A percentile compares a stretch with the other conserved stretches of the same genome.
phyloP scores from a whole-genome alignment of 163 green algal genomes.

The Chlamydomonas reinhardtii region DNA sequence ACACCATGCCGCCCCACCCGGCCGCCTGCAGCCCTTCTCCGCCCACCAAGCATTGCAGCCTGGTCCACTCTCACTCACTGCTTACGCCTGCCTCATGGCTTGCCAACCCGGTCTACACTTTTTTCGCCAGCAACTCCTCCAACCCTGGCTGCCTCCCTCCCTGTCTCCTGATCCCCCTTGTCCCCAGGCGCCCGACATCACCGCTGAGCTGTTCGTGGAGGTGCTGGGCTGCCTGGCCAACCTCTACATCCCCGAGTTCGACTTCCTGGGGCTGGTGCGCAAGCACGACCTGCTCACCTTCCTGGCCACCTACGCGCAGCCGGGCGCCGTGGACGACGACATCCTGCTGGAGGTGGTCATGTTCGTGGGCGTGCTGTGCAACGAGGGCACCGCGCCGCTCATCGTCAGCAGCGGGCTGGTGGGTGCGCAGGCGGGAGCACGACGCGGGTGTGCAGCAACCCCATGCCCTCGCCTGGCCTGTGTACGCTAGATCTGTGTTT shows the following conservation, averaged over 20 bases:
- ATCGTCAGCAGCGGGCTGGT: slow-evolving; percentile 74
- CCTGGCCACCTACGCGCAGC: slow-evolving; percentile 66
- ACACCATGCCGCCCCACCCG: too few relatives aligned
- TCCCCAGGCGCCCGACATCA: slow-evolving; percentile 67
- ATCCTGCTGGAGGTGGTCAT: slow-evolving; percentile 86
- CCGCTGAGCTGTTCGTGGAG: slow-evolving; percentile 79
- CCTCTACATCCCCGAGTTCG: slow-evolving; percentile 80
- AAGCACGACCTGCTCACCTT: slow-evolving; percentile 80
- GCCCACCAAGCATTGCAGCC: neutral
- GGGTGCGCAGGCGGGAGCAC: slow-evolving; percentile 1
- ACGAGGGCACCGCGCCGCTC: slow-evolving; percentile 69
- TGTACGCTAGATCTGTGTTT: too few relatives aligned
- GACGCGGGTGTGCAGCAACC: too few relatives aligned
- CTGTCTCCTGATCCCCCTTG: neutral
- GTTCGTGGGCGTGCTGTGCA: slow-evolving; percentile 82
- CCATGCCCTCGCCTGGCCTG: too few relatives aligned
- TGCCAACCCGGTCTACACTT: too few relatives aligned
- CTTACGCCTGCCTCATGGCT: too few relatives aligned
- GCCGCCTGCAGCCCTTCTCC: too few relatives aligned
- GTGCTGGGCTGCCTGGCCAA: slow-evolving; percentile 85
- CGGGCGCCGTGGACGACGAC: slow-evolving; percentile 74
- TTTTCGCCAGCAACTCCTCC: too few relatives aligned
- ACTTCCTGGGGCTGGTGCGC: slow-evolving; percentile 71
- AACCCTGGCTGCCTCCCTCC: neutral
- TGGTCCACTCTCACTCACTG: too few relatives aligned